Evolutionary conservation across 2,329 filamentous ascomycete species (phyloP), one percentile per base, ranked within the genome.

Genomic region (Phaeosphaeriaceae sp.): DNA sequence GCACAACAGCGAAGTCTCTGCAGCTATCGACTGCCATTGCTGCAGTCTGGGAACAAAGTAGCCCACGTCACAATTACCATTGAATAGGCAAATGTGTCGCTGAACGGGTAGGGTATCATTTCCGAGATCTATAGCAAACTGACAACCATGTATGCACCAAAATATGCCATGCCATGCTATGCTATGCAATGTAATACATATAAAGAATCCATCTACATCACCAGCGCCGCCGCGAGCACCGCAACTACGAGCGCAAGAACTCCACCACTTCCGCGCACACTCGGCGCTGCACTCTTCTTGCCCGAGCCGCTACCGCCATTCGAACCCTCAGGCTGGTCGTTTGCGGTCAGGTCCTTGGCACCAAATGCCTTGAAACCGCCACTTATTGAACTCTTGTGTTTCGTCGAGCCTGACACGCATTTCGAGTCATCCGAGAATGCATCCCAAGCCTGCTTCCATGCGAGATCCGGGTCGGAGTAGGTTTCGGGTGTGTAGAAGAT

Each of bases 401-500:
- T 56, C 2, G 69, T 72, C 13, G 60, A 65, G 1, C 66, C 68
- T 33, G 65, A 48, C 0, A 73, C 72, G 49, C 72, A 75, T 46
- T 63, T 63, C 7, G 41, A 52, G 15, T 65, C 57, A 33, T 69
- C 57, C 40, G 54, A 51, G 36, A 63, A 66, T 0, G 67, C 70
- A 48, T 70, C 64, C 63, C 64, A 70, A 0, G 61, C 72, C 42
- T 75, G 74, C 31, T 77, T 78, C 86, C 87, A 89, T 19, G 84
- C 73, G 5, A 74, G 78, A 4, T 78, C 78, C 1, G 83, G 78
- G 56, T 86, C 78, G 4, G 76, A 72, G 36, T 84, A 70, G 67
- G 85, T 87, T 2, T 80, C 74, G n/a, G 78, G 65, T 0, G 87
- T 89, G 60, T 84, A 88, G 64, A 84, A 89, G 27, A 89, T 69